These are phyloP conservation scores for Aspergillus carlsbadensis DNA, from an alignment of 495 filamentous ascomycete species.

Conservation along the genomic window DNA sequence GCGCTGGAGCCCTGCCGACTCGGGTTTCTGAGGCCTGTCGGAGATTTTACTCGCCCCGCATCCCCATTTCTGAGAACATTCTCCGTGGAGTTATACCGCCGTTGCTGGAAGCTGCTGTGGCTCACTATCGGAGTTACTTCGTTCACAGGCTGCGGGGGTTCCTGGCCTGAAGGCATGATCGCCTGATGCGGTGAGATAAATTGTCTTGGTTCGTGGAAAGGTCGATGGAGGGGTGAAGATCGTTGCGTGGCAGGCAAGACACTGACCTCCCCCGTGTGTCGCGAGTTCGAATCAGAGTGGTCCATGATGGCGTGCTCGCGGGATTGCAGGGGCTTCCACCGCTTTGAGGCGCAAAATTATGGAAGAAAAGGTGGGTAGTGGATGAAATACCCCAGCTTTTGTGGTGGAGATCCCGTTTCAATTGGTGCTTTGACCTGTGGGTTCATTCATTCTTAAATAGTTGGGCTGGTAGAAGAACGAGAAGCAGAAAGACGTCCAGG, in stretches of 20 bases:
- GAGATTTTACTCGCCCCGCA: slow-evolving; percentile 9
- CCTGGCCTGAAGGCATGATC: slow-evolving; percentile 12
- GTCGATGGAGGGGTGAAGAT: slow-evolving; percentile 31
- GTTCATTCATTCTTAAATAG: slow-evolving; percentile 1
- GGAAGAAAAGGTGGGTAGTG: not conserved
- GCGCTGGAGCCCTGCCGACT: slow-evolving; percentile 6
- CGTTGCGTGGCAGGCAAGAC: slow-evolving; percentile 20
- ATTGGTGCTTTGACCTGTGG: not conserved
- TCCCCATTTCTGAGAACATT: slow-evolving; percentile 20
- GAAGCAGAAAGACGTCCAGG: not conserved
- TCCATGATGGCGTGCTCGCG: slow-evolving; percentile 44
- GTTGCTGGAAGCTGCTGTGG: slow-evolving; percentile 20
- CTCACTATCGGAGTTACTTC: slow-evolving; percentile 40
- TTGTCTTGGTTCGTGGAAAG: slow-evolving; percentile 15
- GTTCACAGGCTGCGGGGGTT: slow-evolving; percentile 19
- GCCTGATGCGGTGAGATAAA: slow-evolving; percentile 20
- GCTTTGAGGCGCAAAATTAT: slow-evolving; percentile 3
- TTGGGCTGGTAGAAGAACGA: not conserved
- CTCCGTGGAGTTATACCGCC: slow-evolving; percentile 39
- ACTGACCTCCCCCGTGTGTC: slow-evolving; percentile 20
- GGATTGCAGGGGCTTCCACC: slow-evolving; percentile 16
- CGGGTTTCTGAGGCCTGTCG: slow-evolving; percentile 7
- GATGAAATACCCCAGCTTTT: slow-evolving; percentile 16
- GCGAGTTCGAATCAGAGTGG: slow-evolving; percentile 30
- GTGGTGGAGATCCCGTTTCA: slow-evolving; percentile 7